Base-by-base conservation (phyloP, 768 basidiomycete species). In the Epithele typhae region DNA sequence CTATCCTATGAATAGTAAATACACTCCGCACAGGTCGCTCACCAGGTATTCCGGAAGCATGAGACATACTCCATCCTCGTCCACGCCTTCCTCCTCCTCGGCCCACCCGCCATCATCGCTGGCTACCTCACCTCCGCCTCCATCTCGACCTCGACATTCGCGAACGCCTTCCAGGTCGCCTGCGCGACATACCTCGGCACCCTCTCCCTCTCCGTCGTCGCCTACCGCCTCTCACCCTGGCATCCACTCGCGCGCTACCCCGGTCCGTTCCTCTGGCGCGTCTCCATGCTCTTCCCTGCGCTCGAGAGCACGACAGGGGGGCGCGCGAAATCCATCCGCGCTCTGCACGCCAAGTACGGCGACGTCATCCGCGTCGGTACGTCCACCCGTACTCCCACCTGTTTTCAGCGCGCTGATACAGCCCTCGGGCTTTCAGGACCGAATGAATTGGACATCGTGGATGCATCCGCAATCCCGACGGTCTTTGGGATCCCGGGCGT, bases 401-500 rank as follows among this genome's bases (percentile, higher is more conserved):
- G 30, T 9, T 32, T 32, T 32, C 30, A 32, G 30, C 9, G 15
- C 15, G 30, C 30, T 32, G 15, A 8, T 14, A 32, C 42, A 11
- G 14, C 19, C 17, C n/a, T 32, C 33, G 19, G 4, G 11, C 18
- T 9, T n/a, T 4, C 38, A 75, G 73, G 73, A n/a, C 75, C 73
- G 10, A 76, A 75, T 52, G 73, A 74, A 43, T 53, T 76, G 2
- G 73, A 71, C 1, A 66, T 75, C 18, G 52, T 53, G 23, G 68
- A 70, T n/a, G 52, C 58, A 2, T 59, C 61, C 3, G 54, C 64
- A 1, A 54, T 76, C 15, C 54, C 60, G 1, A 48, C 61, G 1
- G 56, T 74, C 5, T 53, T 57, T 12, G 72, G 40, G n/a, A 36
- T 43, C 30, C 24, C 40, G 5, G 72, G 40, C 33, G 40, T 48